Evolutionary conservation across 1,284 basidiomycete genomes (phyloP).

Genomic region (Fomitiporia mediterranea): DNA sequence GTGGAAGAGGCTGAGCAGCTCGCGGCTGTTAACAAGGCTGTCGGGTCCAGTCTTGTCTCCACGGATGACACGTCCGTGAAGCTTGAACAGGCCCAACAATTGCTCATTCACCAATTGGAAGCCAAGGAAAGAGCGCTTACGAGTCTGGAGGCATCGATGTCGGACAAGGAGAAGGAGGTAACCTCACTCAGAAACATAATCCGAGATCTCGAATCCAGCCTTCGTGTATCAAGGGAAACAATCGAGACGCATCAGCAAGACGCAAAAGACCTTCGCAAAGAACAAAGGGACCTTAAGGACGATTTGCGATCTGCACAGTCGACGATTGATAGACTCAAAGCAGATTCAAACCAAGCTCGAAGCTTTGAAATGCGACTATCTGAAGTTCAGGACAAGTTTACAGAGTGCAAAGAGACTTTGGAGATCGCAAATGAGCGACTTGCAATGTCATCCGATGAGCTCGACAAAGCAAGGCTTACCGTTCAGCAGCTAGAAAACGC

Average conservation of each 20-base stretch:
- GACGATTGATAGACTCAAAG: conserved; percentile 53
- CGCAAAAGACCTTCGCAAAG: conserved; percentile 26
- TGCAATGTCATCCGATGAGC: conserved; percentile 24
- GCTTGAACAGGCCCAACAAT: neutral
- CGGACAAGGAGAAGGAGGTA: conserved; percentile 1
- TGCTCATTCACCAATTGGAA: neutral
- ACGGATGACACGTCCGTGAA: conserved; percentile 2
- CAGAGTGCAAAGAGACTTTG: conserved; percentile 42
- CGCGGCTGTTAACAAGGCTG: conserved; percentile 3
- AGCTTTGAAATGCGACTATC: conserved; percentile 48
- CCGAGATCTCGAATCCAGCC: conserved; percentile 8
- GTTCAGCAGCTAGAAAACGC: conserved; percentile 67
- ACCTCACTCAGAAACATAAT: neutral
- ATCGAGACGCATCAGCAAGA: conserved; percentile 29
- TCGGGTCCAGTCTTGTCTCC: neutral
- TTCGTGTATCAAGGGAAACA: conserved; percentile 1
- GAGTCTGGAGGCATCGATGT: neutral
- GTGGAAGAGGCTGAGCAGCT: conserved; percentile 12
- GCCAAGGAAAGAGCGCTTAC: neutral
- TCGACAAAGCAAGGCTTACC: conserved; percentile 51
- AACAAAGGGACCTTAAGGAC: conserved; percentile 28
- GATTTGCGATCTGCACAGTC: conserved; percentile 42
- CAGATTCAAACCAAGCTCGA: conserved; percentile 46
- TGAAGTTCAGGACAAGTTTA: conserved; percentile 40
- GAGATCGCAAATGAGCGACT: conserved; percentile 38